These are phyloP conservation scores for Abrus pulchellus DNA, from an alignment of 306 rosid genomes.

Conservation along the genomic window DNA sequence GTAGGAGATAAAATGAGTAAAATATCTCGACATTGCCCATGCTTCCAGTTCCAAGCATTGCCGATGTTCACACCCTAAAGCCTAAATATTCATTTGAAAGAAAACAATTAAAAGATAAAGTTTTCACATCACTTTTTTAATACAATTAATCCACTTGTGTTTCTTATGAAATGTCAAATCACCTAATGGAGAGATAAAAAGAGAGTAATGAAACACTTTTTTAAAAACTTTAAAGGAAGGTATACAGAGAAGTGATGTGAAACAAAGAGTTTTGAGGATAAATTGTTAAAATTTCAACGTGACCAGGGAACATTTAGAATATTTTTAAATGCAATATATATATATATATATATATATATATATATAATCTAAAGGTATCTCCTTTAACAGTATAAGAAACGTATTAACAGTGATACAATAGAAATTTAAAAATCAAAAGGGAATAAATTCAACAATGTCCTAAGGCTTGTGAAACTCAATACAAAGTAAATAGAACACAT, in stretches of 20 bases:
- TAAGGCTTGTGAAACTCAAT: background rate
- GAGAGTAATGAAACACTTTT: background rate
- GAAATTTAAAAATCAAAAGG: background rate
- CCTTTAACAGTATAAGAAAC: too few relatives aligned
- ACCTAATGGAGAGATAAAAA: background rate
- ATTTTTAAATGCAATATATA: too few relatives aligned
- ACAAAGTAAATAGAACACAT: background rate
- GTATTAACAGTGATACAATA: background rate
- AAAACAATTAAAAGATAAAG: background rate
- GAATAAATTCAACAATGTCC: background rate
- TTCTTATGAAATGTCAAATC: background rate
- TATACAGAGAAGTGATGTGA: background rate
- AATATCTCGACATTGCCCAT: background rate
- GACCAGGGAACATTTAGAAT: background rate
- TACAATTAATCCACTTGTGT: background rate
- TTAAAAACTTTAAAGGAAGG: background rate
- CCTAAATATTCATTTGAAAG: slow-evolving; percentile 10
- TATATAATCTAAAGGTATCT: too few relatives aligned
- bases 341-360: too few relatives aligned
- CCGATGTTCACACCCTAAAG: background rate
- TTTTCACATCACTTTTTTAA: background rate
- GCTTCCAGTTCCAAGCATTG: background rate
- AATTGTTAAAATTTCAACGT: background rate
- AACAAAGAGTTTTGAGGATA: background rate
- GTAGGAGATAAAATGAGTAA: background rate